Base-by-base conservation (phyloP, 768 basidiomycete species). In the Lyophyllum semitale region DNA sequence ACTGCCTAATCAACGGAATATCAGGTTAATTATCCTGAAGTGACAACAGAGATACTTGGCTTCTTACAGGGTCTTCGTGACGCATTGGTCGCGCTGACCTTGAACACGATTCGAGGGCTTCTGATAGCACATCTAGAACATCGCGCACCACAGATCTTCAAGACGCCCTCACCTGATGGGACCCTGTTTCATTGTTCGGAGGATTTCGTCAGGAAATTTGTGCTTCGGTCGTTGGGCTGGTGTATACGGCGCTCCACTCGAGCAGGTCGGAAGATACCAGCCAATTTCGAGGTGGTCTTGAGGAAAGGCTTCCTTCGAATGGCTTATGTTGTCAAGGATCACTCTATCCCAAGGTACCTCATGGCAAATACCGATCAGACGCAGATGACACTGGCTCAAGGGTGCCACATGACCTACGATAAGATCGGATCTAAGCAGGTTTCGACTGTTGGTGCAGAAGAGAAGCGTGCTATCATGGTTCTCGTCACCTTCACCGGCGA, bases 401-500 rank as follows among this genome's bases (percentile, higher is more conserved):
- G 63, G 8, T 47, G 59, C 6, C 57, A 59, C 6, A 48, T 64
- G 37, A 76, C 76, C 4, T 79, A 64, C 51, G 64, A 56, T 1
- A 29, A 60, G 23, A 58, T 26, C 0, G 72, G 75, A 0, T 55
- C 63, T 0, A 70, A 72, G 51, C 78, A 79, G 50, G 72, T 79
- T 2, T 42, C 61, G 0, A 53, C 64, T 1, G 42, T 69, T 2
- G 75, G 78, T 0, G 27, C 51, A 11, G 75, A 77, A 1, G 76
- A 78, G 53, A 79, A 79, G 57, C 62, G 68, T 0, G 77, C 78
- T 17, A 72, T 77, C 46, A 78, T 76, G 0, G 26, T 78, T 0
- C 38, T 75, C 12, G 66, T 71, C 8, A 66, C 66, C 0, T 54
- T 76, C 11, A 66, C 75, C 0, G 57, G 41, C 8, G 55, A 60